Evolutionary conservation across 768 basidiomycete species (phyloP).

Genomic region (Symmetrospora coprosmae): DNA sequence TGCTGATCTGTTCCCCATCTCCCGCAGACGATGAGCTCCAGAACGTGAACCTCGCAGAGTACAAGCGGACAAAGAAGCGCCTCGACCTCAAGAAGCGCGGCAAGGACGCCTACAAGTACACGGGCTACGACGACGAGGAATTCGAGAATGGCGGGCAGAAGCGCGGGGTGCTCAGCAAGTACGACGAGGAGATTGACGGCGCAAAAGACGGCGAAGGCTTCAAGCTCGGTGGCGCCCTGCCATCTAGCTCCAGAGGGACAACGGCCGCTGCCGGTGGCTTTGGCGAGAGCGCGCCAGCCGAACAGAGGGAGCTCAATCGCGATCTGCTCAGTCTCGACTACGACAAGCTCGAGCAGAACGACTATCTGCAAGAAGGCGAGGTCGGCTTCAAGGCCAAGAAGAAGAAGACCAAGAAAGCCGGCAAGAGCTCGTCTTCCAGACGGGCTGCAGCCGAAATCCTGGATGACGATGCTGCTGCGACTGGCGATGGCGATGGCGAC

Average conservation of each 20-base stretch:
- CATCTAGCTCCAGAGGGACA: slow-evolving; percentile 39
- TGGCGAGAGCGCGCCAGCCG: slow-evolving; percentile 13
- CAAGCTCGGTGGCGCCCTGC: slow-evolving; percentile 51
- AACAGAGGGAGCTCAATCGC: slow-evolving; percentile 48
- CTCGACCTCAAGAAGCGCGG: slow-evolving; percentile 74
- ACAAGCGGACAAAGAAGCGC: slow-evolving; percentile 62
- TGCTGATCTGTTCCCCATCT: slow-evolving; percentile 1
- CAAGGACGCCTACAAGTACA: slow-evolving; percentile 52
- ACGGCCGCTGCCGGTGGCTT: slow-evolving; percentile 10
- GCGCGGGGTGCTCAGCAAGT: slow-evolving; percentile 66
- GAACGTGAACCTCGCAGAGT: slow-evolving; percentile 86
- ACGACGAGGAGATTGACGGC: slow-evolving; percentile 69
- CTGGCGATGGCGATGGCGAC: not conserved
- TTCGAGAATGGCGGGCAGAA: slow-evolving; percentile 71
- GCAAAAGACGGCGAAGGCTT: slow-evolving; percentile 52
- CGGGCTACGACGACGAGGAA: slow-evolving; percentile 92
- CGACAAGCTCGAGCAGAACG: slow-evolving; percentile 43
- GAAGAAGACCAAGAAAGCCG: slow-evolving; percentile 85
- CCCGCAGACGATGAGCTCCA: slow-evolving; percentile 85
- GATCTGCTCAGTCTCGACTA: slow-evolving; percentile 75
- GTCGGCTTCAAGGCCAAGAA: slow-evolving; percentile 90
- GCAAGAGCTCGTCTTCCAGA: slow-evolving; percentile 18
- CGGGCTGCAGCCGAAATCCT: slow-evolving; percentile 39
- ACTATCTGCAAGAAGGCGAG: slow-evolving; percentile 83
- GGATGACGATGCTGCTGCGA: slow-evolving; percentile 47